Evolutionary conservation across 2,329 filamentous ascomycete genomes (phyloP).

Genomic region (Metarhizium album): DNA sequence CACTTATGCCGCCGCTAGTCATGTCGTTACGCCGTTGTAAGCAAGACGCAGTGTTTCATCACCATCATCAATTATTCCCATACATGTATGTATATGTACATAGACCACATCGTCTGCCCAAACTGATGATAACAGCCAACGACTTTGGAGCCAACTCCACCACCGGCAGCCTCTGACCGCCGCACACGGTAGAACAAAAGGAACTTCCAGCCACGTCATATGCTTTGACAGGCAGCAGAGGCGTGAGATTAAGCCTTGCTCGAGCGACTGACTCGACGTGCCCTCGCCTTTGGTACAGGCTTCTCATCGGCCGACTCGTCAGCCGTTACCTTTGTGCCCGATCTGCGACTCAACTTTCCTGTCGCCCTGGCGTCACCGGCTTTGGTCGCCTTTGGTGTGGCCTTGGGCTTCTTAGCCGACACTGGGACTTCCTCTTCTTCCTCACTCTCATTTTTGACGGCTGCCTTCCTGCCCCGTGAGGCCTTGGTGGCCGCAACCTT

Average conservation of each 20-base stretch:
- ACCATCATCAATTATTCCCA: no score
- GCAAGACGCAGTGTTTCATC: no score
- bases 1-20: no score
- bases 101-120: background rate
- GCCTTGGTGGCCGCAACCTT: constrained; percentile 4
- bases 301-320: constrained; percentile 7
- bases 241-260: constrained; percentile 15
- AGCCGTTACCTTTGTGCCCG: constrained; percentile 2
- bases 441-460: constrained; percentile 7
- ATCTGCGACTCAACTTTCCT: constrained; percentile 2
- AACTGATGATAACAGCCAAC: background rate
- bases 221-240: background rate
- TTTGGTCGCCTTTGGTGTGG: constrained; percentile 5
- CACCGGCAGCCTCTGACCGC: background rate
- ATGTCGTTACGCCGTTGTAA: no score
- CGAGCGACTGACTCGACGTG: constrained; percentile 11
- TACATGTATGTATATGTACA: background rate
- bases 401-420: constrained; percentile 7
- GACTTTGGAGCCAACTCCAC: background rate
- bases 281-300: constrained; percentile 19
- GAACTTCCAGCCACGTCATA: background rate
- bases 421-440: background rate
- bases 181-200: background rate
- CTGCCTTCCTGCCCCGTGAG: background rate
- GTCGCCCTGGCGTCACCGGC: constrained; percentile 1